A percentile compares a stretch with the other conserved stretches of the same genome.
These are phyloP conservation scores for Boechera divaricarpa DNA, from an alignment of 345 rosid genomes.

Conservation along the genomic window DNA sequence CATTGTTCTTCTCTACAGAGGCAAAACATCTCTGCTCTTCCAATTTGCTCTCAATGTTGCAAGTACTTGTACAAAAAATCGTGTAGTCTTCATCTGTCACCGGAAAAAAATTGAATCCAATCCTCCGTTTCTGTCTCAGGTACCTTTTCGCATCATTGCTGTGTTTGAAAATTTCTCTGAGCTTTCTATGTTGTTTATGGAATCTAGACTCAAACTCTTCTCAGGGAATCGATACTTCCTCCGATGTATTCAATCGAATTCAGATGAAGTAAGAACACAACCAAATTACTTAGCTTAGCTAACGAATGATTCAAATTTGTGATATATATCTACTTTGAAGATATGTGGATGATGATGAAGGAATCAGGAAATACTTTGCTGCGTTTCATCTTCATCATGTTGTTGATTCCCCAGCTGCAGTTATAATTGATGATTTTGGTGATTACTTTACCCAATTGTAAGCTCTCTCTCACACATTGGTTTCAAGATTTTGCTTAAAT, in stretches of 20 bases:
- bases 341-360: constrained; percentile 81
- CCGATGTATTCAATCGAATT: constrained; percentile 61
- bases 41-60: constrained; percentile 76
- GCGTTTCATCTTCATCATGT: constrained; percentile 75
- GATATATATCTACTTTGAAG: constrained; percentile 40
- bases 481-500: constrained; percentile 4
- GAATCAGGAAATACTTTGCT: constrained; percentile 75
- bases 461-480: background rate
- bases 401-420: constrained; percentile 54
- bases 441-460: constrained; percentile 72
- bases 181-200: background rate
- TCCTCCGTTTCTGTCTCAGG: constrained; percentile 84
- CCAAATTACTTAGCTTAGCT: background rate
- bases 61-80: constrained; percentile 26
- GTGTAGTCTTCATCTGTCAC: constrained; percentile 76
- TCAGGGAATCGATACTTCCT: constrained; percentile 73
- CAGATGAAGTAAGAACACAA: constrained; percentile 70
- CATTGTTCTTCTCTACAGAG: constrained; percentile 51
- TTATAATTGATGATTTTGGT: constrained; percentile 81
- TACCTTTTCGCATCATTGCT: background rate
- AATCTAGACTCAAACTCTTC: constrained; percentile 1
- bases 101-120: constrained; percentile 62
- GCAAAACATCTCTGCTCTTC: constrained; percentile 83
- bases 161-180: background rate
- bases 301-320: background rate